Conservation (phyloP, 805 yeast genomes). For the Starmerella vitae region DNA sequence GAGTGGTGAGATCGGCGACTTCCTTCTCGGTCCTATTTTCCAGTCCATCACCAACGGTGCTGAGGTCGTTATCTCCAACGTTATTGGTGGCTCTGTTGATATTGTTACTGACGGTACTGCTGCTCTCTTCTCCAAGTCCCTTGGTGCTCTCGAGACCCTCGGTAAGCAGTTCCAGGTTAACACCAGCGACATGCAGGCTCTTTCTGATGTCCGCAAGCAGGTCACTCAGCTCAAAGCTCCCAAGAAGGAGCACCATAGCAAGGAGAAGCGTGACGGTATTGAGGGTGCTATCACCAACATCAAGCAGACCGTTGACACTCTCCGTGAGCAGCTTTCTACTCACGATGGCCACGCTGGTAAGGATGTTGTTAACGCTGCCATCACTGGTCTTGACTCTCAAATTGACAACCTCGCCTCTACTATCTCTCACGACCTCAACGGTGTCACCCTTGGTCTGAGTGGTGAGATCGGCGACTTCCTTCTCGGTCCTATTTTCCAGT, state of each 20-base stretch:
- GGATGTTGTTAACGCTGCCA: slow-evolving; percentile 18
- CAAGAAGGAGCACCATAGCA: slow-evolving; percentile 4
- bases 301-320: slow-evolving; percentile 17
- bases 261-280: slow-evolving; percentile 6
- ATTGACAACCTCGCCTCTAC: slow-evolving; percentile 24
- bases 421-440: slow-evolving; percentile 11
- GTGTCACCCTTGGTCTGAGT: slow-evolving; percentile 22
- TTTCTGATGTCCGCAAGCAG: slow-evolving; percentile 14
- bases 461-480: slow-evolving; percentile 21
- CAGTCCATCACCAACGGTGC: slow-evolving; percentile 27
- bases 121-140: slow-evolving; percentile 14
- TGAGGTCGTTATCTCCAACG: slow-evolving; percentile 23
- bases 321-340: slow-evolving; percentile 13
- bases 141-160: slow-evolving; percentile 16
- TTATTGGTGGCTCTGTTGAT: slow-evolving; percentile 22
- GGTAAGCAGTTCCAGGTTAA: slow-evolving; percentile 18
- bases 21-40: slow-evolving; percentile 21
- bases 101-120: slow-evolving; percentile 23
- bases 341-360: slow-evolving; percentile 20
- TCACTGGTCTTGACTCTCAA: slow-evolving; percentile 28
- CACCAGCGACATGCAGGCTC: slow-evolving; percentile 4
- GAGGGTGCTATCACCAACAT: slow-evolving; percentile 18
- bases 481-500: slow-evolving; percentile 23
- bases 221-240: slow-evolving; percentile 5
- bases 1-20: slow-evolving; percentile 21